A percentile compares a stretch with the other conserved stretches of the same genome.
Conservation (phyloP, 2,329 filamentous ascomycete species). For the Aureobasidium melanogenum region DNA sequence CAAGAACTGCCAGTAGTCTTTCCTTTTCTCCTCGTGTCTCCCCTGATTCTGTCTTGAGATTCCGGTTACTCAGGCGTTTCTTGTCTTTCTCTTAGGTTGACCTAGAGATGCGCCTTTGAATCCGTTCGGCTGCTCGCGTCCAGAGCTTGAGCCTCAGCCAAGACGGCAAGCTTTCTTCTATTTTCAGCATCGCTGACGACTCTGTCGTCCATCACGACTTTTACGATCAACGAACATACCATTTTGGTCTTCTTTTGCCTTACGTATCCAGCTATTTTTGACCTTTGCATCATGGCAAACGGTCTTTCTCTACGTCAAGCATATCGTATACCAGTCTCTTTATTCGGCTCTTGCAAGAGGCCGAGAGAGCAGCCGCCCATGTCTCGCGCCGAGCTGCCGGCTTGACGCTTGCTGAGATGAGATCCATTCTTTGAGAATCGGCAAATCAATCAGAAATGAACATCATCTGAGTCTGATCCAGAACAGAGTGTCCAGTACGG, state of each 20-base stretch:
- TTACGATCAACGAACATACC: neutral
- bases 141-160: neutral
- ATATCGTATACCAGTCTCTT: neutral
- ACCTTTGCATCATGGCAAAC: neutral
- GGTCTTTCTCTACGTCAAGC: neutral
- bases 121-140: slow-evolving; percentile 4
- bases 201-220: neutral
- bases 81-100: slow-evolving; percentile 3
- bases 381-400: neutral
- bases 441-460: neutral
- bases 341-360: neutral
- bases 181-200: slow-evolving; percentile 1
- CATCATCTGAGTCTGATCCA: neutral
- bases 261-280: neutral
- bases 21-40: neutral
- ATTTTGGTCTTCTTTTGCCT: neutral
- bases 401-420: slow-evolving; percentile 4
- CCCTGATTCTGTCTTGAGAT: neutral
- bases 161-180: neutral
- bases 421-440: neutral
- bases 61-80: neutral
- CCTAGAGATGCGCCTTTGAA: slow-evolving; percentile 4
- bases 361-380: neutral
- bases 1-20: slow-evolving; percentile 10
- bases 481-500: neutral